These are phyloP conservation scores for Entomortierella parvispora DNA, from an alignment of 192 early-diverging fungal species.

Conservation along the genomic window DNA sequence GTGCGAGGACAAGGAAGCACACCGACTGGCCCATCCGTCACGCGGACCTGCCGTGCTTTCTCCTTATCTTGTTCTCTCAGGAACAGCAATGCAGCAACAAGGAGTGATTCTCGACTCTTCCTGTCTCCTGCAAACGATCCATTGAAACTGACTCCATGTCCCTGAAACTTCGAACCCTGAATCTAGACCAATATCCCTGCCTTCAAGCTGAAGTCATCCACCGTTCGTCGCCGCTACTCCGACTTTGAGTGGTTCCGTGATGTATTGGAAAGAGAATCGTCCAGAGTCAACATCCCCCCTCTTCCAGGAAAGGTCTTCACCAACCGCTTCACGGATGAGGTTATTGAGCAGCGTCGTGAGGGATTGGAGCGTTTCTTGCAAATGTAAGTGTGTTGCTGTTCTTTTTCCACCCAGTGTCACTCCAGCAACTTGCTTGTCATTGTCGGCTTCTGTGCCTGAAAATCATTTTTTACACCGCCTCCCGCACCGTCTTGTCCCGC, in stretches of 20 bases:
- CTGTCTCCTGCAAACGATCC: background rate
- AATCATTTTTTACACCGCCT: too few relatives aligned
- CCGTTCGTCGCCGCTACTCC: conserved; percentile 91
- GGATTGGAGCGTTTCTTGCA: conserved; percentile 96
- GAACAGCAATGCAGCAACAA: too few relatives aligned
- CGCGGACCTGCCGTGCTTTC: background rate
- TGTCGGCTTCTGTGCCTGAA: too few relatives aligned
- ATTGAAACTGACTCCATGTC: background rate
- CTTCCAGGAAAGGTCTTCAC: conserved; percentile 98
- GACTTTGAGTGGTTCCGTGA: conserved; percentile 99
- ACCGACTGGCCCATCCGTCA: background rate
- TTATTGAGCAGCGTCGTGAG: conserved; percentile 91
- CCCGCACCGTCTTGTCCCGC: too few relatives aligned
- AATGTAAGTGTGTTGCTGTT: conserved; percentile 70
- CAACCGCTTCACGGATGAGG: conserved; percentile 93
- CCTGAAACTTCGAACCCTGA: too few relatives aligned
- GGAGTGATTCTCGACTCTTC: too few relatives aligned
- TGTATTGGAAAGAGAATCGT: conserved; percentile 89
- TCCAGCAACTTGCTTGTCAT: too few relatives aligned
- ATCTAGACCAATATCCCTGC: conserved; percentile 93
- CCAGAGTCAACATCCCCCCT: conserved; percentile 93
- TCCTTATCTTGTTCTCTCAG: too few relatives aligned
- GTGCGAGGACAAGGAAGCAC: background rate
- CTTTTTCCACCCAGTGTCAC: background rate
- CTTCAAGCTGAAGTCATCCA: conserved; percentile 87